Evolutionary conservation across 768 basidiomycete genomes (phyloP), one percentile per base, ranked within the genome.

Genomic region (Lactarius hatsudake): DNA sequence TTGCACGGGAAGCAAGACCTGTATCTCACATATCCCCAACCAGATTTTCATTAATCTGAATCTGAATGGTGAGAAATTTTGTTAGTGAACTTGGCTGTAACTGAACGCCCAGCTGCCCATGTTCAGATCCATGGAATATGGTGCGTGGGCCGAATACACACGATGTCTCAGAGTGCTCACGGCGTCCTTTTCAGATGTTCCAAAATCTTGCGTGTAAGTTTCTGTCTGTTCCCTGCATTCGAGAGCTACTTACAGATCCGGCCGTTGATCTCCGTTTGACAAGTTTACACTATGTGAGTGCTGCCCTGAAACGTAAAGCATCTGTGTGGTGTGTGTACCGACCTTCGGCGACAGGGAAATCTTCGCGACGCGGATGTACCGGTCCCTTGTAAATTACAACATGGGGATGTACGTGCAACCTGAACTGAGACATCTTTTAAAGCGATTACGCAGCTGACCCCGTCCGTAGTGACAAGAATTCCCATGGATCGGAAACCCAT

Each of bases 321-420:
- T 48, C 45, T 48, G 42, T n/a, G 15, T 45, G n/a, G 40, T 34
- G 6, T 3, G 13, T 32, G 28, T 42, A 3, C 42, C 23, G 40
- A 56, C 26, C 4, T 34, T 0, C 23, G 2, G 26, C 48, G 30
- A 32, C 18, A 64, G 63, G 66, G 5, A 34, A 36, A 67, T 67
- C 32, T 61, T 34, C 30, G 61, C 61, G 18, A 67, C 66, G 7
- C 66, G 66, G 18, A 67, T 67, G 61, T 67, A 67, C 34, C 66
- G 66, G 7, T 34, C 3, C 6, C 66, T 63, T 15, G 15, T 45
- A 10, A 17, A 40, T 23, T 51, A 45, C 45, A 23, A 56, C n/a
- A 43, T 51, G 42, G 54, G 34, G 2, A 6, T 59, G 54, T 58
- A 67, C 8, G 57, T 51, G 18, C 5, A 7, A 34, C 34, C 34